Base-by-base conservation (phyloP, 1,284 basidiomycete species). In the Cutaneotrichosporon cutaneum region DNA sequence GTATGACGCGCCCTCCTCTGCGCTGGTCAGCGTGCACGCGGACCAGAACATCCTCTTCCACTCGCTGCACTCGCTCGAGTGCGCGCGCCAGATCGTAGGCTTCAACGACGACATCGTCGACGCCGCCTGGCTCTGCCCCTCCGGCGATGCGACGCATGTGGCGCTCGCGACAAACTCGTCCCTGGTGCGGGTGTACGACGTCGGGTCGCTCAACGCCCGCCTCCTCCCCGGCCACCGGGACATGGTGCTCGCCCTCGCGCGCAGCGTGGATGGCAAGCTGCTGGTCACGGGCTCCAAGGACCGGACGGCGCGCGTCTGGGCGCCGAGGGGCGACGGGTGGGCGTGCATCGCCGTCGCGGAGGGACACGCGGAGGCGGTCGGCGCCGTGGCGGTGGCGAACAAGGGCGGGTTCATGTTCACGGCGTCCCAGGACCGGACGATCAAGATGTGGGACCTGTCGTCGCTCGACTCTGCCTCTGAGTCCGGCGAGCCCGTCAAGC, bases 41-140 rank as follows among this genome's bases (percentile, higher is more conserved):
- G 95, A 99, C 77, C 95, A 98, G 81, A 98, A 97, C 71, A 91
- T 99, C 68, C 85, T 94, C 53, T 92, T 93, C 78, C 87, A 92
- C 77, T 90, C 89, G 2, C 80, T 94, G 9, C 77, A 82, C 8
- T 84, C 85, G 0, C 83, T 84, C 51, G 80, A 83, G 11, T 78
- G 90, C 32, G 81, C 84, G n/a, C 87, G 88, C n/a, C 94, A 97
- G 71, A 81, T 99, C 64, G 88, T 99, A 65, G 96, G 96, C 0
- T 99, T 90, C 84, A 98, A 99, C 78, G 96, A 99, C 78, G 94
- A 99, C 78, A 94, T 99, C 69, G 90, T 98, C 55, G 95, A 98
- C 72, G 85, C 87, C 10, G 83, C 85, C 22, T 92, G 92, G 80
- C 83, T 99, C 62, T 58, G 75, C 55, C 62, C 75, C 2, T 67